Evolutionary conservation across 106 monocot genomes (phyloP).

Genomic region (Dendrobium catenatum): DNA sequence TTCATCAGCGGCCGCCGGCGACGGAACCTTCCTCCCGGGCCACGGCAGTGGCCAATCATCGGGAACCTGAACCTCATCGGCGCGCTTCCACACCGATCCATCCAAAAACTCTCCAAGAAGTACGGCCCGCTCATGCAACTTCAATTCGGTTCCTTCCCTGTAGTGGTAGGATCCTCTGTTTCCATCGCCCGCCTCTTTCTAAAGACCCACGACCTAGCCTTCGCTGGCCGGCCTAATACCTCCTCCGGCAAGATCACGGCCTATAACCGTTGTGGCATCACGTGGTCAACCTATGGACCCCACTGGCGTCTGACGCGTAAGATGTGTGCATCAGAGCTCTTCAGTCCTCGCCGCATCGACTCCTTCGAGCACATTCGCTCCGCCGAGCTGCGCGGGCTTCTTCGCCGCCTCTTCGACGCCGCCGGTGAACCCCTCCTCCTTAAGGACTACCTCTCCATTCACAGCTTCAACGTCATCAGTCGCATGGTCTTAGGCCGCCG

Average conservation of each 20-base stretch:
- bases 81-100: constrained; percentile 49
- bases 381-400: constrained; percentile 30
- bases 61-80: constrained; percentile 60
- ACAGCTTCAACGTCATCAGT: constrained; percentile 56
- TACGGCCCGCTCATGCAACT: constrained; percentile 49
- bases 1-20: not conserved
- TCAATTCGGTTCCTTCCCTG: constrained; percentile 41
- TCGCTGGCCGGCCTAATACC: constrained; percentile 36
- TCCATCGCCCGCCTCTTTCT: constrained; percentile 34
- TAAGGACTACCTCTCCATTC: constrained; percentile 44
- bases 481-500: constrained; percentile 74
- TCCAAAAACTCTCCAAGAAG: constrained; percentile 34
- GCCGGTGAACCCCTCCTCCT: constrained; percentile 9
- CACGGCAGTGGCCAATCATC: constrained; percentile 51
- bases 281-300: constrained; percentile 33
- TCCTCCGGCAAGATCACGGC: constrained; percentile 43
- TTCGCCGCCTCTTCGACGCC: constrained; percentile 16
- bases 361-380: constrained; percentile 29
- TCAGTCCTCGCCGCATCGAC: constrained; percentile 21
- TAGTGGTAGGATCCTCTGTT: constrained; percentile 40
- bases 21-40: constrained; percentile 43
- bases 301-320: constrained; percentile 46
- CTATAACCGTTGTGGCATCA: constrained; percentile 31
- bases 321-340: constrained; percentile 40
- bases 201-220: constrained; percentile 43